These are phyloP conservation scores for Heterobasidion parviporum DNA, from an alignment of 1,284 basidiomycete genomes.

Conservation along the genomic window DNA sequence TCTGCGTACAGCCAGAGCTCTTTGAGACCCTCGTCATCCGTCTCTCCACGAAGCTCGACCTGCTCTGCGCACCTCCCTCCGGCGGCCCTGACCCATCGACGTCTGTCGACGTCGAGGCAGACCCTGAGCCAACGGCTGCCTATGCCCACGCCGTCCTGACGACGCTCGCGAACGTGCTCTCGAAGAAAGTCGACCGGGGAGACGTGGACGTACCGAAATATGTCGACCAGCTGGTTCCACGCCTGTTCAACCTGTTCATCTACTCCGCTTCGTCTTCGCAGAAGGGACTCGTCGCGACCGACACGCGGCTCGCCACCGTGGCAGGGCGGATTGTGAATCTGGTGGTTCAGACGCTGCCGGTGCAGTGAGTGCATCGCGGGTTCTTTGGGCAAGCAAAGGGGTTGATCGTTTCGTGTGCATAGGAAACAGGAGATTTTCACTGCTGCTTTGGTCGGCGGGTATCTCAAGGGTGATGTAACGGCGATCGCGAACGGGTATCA, in stretches of 20 bases:
- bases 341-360: conserved; percentile 56
- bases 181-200: conserved; percentile 51
- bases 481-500: conserved; percentile 47
- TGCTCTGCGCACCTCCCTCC: conserved; percentile 43
- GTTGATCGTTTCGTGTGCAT: not conserved
- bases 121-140: conserved; percentile 54
- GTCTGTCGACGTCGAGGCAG: conserved; percentile 14
- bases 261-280: conserved; percentile 33
- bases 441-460: conserved; percentile 46
- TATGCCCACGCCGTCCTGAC: conserved; percentile 81
- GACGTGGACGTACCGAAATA: conserved; percentile 76
- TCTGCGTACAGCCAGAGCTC: conserved; percentile 72
- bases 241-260: conserved; percentile 66
- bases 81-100: not conserved
- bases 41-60: conserved; percentile 73
- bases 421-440: conserved; percentile 57
- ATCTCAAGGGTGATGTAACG: conserved; percentile 49
- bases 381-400: too few species aligned
- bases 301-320: conserved; percentile 59
- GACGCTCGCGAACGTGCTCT: conserved; percentile 56
- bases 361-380: conserved; percentile 41
- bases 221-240: conserved; percentile 64
- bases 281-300: conserved; percentile 36
- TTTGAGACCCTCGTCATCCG: conserved; percentile 83
- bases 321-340: conserved; percentile 60